Conservation (phyloP, 2,329 filamentous ascomycete genomes). For the Amauroascus niger region DNA sequence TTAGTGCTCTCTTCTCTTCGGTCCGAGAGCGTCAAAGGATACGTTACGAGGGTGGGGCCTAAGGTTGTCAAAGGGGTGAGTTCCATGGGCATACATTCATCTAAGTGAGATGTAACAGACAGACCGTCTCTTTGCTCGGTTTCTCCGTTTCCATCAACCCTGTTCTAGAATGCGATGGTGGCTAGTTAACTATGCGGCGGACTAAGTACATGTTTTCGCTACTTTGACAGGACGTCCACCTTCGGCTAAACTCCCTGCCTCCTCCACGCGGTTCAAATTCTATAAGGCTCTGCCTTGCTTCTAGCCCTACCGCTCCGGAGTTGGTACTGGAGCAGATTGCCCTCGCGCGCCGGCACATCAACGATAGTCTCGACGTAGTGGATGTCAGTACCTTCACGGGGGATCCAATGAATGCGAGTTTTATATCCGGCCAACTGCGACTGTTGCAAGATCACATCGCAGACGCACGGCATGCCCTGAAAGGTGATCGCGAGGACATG, state of each 20-base stretch:
- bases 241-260: conserved; percentile 53
- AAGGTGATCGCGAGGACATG: conserved; percentile 43
- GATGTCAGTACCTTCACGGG: conserved; percentile 65
- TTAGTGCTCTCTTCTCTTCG: conserved; percentile 79
- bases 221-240: conserved; percentile 54
- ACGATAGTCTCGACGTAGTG: conserved; percentile 72
- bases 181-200: neutral
- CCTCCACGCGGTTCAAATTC: conserved; percentile 43
- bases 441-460: conserved; percentile 52
- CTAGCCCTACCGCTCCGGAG: conserved; percentile 45
- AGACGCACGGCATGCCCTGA: conserved; percentile 51
- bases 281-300: conserved; percentile 46
- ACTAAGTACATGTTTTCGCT: neutral
- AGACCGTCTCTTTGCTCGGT: neutral
- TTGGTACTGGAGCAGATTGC: conserved; percentile 61
- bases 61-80: conserved; percentile 80
- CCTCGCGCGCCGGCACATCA: conserved; percentile 64
- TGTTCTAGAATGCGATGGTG: neutral
- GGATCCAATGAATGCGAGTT: conserved; percentile 49
- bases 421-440: conserved; percentile 50
- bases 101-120: neutral
- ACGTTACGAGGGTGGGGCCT: conserved; percentile 82
- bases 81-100: conserved; percentile 19
- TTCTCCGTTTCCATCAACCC: neutral
- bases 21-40: conserved; percentile 84